These are phyloP conservation scores for Colletotrichum sublineola DNA, from an alignment of 2,329 filamentous ascomycete genomes.

Conservation along the genomic window DNA sequence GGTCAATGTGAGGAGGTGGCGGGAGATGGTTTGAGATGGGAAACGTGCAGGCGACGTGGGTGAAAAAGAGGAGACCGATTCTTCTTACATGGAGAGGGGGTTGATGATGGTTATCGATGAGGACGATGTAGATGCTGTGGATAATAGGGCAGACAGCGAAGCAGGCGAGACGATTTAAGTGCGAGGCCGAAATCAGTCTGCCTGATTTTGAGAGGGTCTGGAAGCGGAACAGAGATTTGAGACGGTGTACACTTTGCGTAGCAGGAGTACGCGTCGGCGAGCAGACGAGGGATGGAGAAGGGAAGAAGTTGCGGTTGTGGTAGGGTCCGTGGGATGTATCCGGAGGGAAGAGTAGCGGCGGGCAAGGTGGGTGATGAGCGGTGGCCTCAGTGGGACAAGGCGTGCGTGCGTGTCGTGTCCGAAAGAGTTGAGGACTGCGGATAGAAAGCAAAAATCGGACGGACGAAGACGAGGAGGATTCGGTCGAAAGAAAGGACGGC, in stretches of 20 bases:
- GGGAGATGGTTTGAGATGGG: slow-evolving; percentile 32
- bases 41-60: slow-evolving; percentile 17
- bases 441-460: slow-evolving; percentile 24
- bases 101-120: slow-evolving; percentile 12
- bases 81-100: slow-evolving; percentile 30
- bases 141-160: slow-evolving; percentile 18
- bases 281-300: slow-evolving; percentile 30
- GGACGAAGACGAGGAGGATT: slow-evolving; percentile 37
- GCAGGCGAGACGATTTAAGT: slow-evolving; percentile 40
- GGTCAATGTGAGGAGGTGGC: slow-evolving; percentile 38
- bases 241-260: slow-evolving; percentile 17
- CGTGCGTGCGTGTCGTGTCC: slow-evolving; percentile 28
- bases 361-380: slow-evolving; percentile 13
- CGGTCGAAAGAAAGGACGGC: slow-evolving; percentile 33
- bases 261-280: slow-evolving; percentile 38
- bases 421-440: slow-evolving; percentile 12
- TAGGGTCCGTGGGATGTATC: slow-evolving; percentile 15
- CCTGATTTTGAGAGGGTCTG: slow-evolving; percentile 30
- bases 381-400: slow-evolving; percentile 37
- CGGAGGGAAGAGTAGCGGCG: slow-evolving; percentile 18
- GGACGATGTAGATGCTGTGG: slow-evolving; percentile 1
- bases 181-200: slow-evolving; percentile 37
- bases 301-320: slow-evolving; percentile 15
- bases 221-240: slow-evolving; percentile 13
- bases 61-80: slow-evolving; percentile 32